Evolutionary conservation across 177 flowering plant species (phyloP), one percentile per base, ranked within the genome.

Genomic region (Vitis hybrid): DNA sequence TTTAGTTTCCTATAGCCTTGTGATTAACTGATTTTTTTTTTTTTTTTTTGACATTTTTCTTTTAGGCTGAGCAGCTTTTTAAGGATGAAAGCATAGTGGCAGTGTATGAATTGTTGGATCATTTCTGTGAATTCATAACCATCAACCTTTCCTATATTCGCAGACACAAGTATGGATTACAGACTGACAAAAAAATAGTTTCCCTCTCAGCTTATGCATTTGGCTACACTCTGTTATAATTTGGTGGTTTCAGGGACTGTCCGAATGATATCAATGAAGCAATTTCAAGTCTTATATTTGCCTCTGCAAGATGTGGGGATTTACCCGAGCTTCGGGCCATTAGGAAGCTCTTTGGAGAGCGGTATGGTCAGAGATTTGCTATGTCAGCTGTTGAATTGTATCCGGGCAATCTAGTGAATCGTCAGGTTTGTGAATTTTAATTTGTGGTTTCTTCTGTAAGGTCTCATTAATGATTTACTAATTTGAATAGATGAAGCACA

Each of bases 261-360:
- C 97, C 97, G 1, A 80, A 86, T 80, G 97, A 89, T 61, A 81
- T 94, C 45, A 86, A 84, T 56, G 97, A 92, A 82, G 97, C 97
- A 60, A 78, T 90, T 51, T 92, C 98, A 18, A 92, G 85, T 76
- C 86, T 94, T 23, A 76, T 94, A 76, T 94, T 72, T 75, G 92
- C 97, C n/a, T 89, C 97, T 17, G 86, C 91, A 62, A 82, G 97
- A 73, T 88, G 86, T 75, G 97, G 93, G 6, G 97, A 92, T 68
- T 73, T 92, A 0, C 98, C 97, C 7, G 98, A 94, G 86, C 89
- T 94, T 64, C 75, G 69, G 45, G 57, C 7, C 12, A 79, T 92
- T n/a, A 67, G 98, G 60, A 80, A 85, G 68, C 82, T 94, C 60
- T 88, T 92, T 59, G 82, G 80, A 15, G 81, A 87, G 51, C 88